These are phyloP conservation scores for Pseudoperonospora humuli DNA, from an alignment of 352 stramenopile species.

Conservation along the genomic window DNA sequence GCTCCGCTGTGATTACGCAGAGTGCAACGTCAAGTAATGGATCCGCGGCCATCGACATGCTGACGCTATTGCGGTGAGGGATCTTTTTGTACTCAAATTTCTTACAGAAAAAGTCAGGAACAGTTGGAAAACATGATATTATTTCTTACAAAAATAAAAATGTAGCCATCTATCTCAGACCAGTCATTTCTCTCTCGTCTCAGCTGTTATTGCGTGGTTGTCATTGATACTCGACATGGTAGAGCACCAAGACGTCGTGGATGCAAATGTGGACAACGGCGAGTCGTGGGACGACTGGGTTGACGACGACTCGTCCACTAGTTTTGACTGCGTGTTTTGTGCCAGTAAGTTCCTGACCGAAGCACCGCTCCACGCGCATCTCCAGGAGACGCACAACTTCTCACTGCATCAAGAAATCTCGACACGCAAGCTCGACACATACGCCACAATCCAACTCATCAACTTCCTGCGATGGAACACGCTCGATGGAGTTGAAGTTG, in stretches of 20 bases:
- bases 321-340: conserved; percentile 72
- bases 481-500: conserved; percentile 26
- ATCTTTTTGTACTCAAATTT: too few relatives aligned
- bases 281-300: conserved; percentile 86
- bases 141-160: conserved; percentile 1
- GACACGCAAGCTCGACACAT: conserved; percentile 53
- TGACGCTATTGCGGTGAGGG: too few relatives aligned
- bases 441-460: conserved; percentile 71
- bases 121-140: too few relatives aligned
- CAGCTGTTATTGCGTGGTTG: conserved; percentile 5
- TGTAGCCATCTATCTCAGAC: conserved; percentile 21
- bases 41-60: too few relatives aligned
- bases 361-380: conserved; percentile 50
- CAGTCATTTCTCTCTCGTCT: conserved; percentile 12
- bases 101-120: too few relatives aligned
- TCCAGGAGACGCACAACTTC: conserved; percentile 49
- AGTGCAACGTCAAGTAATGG: too few relatives aligned
- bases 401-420: conserved; percentile 49
- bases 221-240: not conserved
- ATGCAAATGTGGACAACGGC: conserved; percentile 27
- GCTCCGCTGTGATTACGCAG: too few relatives aligned
- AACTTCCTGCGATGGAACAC: conserved; percentile 62
- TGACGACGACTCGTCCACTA: conserved; percentile 43
- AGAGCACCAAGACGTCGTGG: conserved; percentile 10
- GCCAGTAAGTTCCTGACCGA: conserved; percentile 34